Conservation (phyloP, 345 rosid genomes). For the Odontarrhena argentea region DNA sequence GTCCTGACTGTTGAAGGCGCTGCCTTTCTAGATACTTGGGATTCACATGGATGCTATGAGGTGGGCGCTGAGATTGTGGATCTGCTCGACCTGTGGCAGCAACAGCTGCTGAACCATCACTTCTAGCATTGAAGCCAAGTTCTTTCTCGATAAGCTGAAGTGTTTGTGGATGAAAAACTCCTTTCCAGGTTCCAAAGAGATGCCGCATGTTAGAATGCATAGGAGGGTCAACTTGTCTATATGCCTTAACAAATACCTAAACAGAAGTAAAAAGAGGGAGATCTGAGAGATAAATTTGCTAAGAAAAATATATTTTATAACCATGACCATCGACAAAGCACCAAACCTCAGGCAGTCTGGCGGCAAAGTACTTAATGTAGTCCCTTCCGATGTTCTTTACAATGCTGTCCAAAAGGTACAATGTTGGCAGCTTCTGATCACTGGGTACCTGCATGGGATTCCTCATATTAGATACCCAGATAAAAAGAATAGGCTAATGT, state of each 20-base stretch:
- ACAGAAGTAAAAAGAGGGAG: conserved; percentile 12
- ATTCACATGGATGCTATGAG: conserved; percentile 94
- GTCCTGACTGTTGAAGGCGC: conserved; percentile 82
- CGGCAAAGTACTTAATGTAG: conserved; percentile 84
- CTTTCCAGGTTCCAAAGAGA: conserved; percentile 99
- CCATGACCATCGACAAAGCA: conserved; percentile 35
- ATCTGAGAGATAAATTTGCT: conserved; percentile 19
- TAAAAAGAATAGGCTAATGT: not conserved
- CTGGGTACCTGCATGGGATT: conserved; percentile 89
- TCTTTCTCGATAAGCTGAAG: conserved; percentile 89
- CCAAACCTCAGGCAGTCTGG: conserved; percentile 83
- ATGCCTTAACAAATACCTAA: conserved; percentile 92
- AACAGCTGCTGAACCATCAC: conserved; percentile 69
- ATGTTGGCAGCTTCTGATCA: conserved; percentile 97
- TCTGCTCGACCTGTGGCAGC: conserved; percentile 62
- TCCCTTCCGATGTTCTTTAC: conserved; percentile 96
- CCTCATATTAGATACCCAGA: conserved; percentile 48
- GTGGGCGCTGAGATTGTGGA: conserved; percentile 69
- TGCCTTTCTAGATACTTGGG: conserved; percentile 96
- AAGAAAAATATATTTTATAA: not conserved
- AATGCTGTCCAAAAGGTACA: conserved; percentile 98
- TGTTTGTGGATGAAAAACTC: conserved; percentile 78
- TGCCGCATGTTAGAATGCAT: conserved; percentile 85
- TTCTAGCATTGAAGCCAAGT: conserved; percentile 71
- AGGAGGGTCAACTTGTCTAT: conserved; percentile 80